phyloP scores from a whole-genome alignment of 1,139 yeast genomes.

The Lizanozyma gosingica region DNA sequence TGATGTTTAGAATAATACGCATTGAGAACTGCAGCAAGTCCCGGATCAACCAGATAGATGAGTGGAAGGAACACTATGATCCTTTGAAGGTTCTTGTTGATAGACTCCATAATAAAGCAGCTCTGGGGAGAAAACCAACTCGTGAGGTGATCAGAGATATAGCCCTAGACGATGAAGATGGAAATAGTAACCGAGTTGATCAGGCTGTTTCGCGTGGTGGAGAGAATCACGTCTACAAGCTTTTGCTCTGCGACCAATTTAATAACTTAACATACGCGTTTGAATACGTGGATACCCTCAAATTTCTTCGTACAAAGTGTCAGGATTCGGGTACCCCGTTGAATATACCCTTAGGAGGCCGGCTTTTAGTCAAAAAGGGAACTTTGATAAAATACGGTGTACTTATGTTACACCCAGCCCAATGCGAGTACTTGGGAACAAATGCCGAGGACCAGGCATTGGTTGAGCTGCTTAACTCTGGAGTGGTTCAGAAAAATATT shows the following conservation, averaged over 20 bases:
- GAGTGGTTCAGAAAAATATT: slow-evolving; percentile 27
- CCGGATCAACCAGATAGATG: slow-evolving; percentile 26
- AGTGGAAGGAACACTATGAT: slow-evolving; percentile 29
- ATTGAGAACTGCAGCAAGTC: slow-evolving; percentile 29
- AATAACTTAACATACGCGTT: slow-evolving; percentile 31
- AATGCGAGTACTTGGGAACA: slow-evolving; percentile 28
- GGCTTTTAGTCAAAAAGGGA: slow-evolving; percentile 23
- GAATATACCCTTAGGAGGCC: slow-evolving; percentile 31
- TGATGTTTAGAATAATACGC: slow-evolving; percentile 23
- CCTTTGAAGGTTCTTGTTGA: slow-evolving; percentile 36
- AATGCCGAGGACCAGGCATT: slow-evolving; percentile 16
- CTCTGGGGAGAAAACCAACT: slow-evolving; percentile 6
- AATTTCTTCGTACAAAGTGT: slow-evolving; percentile 19
- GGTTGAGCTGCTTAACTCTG: slow-evolving; percentile 20
- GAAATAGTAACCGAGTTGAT: background rate
- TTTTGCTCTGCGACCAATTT: slow-evolving; percentile 22
- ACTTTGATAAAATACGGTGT: slow-evolving; percentile 27
- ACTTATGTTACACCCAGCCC: slow-evolving; percentile 19
- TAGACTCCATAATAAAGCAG: slow-evolving; percentile 16
- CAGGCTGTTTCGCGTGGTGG: background rate
- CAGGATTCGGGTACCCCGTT: slow-evolving; percentile 18
- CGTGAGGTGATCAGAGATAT: slow-evolving; percentile 24
- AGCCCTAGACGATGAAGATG: slow-evolving; percentile 16
- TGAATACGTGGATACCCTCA: slow-evolving; percentile 27
- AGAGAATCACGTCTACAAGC: slow-evolving; percentile 19